Percentiles rank a stretch among this genome's conserved stretches.
These are phyloP conservation scores for Striga asiatica DNA, from an alignment of 257 asterid genomes.

Conservation along the genomic window DNA sequence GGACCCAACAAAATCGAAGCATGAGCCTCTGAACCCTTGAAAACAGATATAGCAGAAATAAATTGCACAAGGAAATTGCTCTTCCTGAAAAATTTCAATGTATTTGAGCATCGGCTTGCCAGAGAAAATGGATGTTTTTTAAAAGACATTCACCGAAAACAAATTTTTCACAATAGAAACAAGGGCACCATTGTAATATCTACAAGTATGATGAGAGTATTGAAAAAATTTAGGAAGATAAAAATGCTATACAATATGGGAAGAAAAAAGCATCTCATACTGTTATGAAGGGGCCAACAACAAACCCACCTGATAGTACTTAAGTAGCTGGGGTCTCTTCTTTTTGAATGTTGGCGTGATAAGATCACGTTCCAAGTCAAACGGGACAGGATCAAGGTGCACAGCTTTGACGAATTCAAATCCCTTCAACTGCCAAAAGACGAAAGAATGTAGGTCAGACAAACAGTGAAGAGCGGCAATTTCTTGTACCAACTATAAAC, in stretches of 20 bases:
- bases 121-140: not conserved
- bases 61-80: not conserved
- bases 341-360: slow-evolving; percentile 90
- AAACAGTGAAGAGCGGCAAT: not conserved
- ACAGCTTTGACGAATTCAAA: slow-evolving; percentile 70
- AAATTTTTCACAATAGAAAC: too few relatives aligned
- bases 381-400: slow-evolving; percentile 89
- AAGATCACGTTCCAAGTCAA: slow-evolving; percentile 91
- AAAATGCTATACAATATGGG: not conserved
- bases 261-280: not conserved
- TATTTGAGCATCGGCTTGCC: not conserved
- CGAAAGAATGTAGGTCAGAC: slow-evolving; percentile 8
- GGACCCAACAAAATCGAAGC: too few relatives aligned
- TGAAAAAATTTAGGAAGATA: not conserved
- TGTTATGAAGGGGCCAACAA: not conserved
- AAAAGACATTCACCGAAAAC: not conserved
- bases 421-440: slow-evolving; percentile 69
- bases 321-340: slow-evolving; percentile 86
- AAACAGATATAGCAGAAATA: too few relatives aligned
- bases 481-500: not conserved
- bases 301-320: slow-evolving; percentile 65
- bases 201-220: too few relatives aligned
- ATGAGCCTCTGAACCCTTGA: too few relatives aligned
- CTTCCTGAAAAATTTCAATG: not conserved
- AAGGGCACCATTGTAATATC: too few relatives aligned